phyloP scores from a whole-genome alignment of 768 basidiomycete species.

The Scleroderma bovista region DNA sequence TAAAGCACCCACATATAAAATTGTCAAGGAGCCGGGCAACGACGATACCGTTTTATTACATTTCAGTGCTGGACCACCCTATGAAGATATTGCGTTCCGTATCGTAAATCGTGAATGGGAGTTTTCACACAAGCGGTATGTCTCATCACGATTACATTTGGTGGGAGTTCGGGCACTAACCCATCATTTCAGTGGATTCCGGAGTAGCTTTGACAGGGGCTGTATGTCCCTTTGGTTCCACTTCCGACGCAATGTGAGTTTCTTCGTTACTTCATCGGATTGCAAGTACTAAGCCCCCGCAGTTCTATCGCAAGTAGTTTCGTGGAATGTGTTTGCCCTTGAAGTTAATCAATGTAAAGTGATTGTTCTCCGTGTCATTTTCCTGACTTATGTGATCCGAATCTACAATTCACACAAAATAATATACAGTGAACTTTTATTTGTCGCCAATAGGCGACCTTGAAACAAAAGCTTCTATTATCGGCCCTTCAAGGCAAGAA shows the following conservation, averaged over 20 bases:
- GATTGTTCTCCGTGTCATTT: slow-evolving; percentile 4
- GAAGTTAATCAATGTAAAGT: slow-evolving; percentile 24
- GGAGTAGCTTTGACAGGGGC: slow-evolving; percentile 94
- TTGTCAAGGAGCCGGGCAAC: slow-evolving; percentile 90
- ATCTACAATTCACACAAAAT: slow-evolving; percentile 5
- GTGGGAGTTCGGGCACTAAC: slow-evolving; percentile 13
- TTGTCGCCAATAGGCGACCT: neutral
- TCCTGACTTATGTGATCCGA: slow-evolving; percentile 12
- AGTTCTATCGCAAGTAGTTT: slow-evolving; percentile 79
- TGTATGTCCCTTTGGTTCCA: slow-evolving; percentile 96
- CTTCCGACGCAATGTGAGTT: slow-evolving; percentile 85
- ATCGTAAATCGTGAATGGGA: slow-evolving; percentile 99
- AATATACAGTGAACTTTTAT: slow-evolving; percentile 2
- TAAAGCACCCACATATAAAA: slow-evolving; percentile 94
- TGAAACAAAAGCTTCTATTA: neutral
- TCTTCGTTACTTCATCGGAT: slow-evolving; percentile 5
- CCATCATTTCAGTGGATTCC: slow-evolving; percentile 66
- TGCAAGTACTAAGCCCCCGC: slow-evolving; percentile 14
- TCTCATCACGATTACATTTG: slow-evolving; percentile 2
- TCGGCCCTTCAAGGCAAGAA: neutral
- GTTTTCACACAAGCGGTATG: slow-evolving; percentile 90
- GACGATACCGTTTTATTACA: slow-evolving; percentile 91
- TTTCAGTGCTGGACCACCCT: slow-evolving; percentile 95
- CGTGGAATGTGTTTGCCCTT: slow-evolving; percentile 17
- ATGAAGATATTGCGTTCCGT: slow-evolving; percentile 97